Base-by-base conservation (phyloP, 73 alveolate genomes). In the Durusdinium trenchii region DNA sequence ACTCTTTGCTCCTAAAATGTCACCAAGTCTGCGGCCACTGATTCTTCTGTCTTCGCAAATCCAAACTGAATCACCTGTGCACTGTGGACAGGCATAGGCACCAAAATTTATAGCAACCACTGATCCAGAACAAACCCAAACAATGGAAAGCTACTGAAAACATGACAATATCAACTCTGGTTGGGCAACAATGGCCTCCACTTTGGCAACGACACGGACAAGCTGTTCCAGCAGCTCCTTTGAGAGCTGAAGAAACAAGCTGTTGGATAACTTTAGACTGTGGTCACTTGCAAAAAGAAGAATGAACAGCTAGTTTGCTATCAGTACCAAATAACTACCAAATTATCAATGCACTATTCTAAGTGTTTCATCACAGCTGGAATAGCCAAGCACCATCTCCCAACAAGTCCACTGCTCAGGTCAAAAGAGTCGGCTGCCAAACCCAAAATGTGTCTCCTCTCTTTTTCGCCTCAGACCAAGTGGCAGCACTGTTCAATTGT, bases 171-270 rank as follows among this genome's bases (percentile, higher is more conserved):
- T n/a, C n/a, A n/a, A n/a, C n/a, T n/a, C n/a, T n/a, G n/a, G n/a
- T n/a, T n/a, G n/a, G n/a, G n/a, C 50, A n/a, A n/a, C 43, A 50
- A 40, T 48, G 54, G 16, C 98, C 98, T 91, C 98, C 76, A 91
- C 98, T 78, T 91, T 91, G 75, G 98, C 98, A 12, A 91, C 98
- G 76, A 91, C 98, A 30, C 98, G 98, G n/a, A 91, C 98, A 28
- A 91, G 87, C 76, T 91, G 98, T 57, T 91, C 98, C 43, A 91
- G 85, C 54, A 91, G 61, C 98, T 91, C 98, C 98, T 91, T 3
- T 20, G 16, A 2, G 1, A 0, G 30, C 32, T 57, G 12, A 57
- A 23, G n/a, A 60, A 60, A 2, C 73, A 23, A 60, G 1, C 73
- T 23, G 23, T 12, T 23, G 69, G 69, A 16, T 57, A 57, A 23